Conservation (phyloP, 1,139 yeast genomes). For the Kodamaea ohmeri region DNA sequence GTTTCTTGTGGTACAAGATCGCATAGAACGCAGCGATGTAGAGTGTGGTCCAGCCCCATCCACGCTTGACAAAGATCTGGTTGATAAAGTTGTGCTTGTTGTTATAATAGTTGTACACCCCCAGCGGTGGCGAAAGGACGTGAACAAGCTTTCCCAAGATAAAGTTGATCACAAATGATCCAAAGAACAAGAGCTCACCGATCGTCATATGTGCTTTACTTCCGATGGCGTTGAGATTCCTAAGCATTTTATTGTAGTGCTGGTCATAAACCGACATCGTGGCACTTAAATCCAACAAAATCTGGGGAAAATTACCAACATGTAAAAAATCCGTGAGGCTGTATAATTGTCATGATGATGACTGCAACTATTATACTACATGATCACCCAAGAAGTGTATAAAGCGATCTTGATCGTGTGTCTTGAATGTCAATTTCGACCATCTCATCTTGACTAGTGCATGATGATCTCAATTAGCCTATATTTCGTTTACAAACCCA, state of each 20-base stretch:
- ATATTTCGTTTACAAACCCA: too few relatives aligned
- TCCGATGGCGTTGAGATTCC: constrained; percentile 10
- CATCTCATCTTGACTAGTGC: too few relatives aligned
- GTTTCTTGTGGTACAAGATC: constrained; percentile 7
- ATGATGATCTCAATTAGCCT: too few relatives aligned
- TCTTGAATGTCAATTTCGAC: too few relatives aligned
- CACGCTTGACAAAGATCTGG: constrained; percentile 72
- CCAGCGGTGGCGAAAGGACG: constrained; percentile 32
- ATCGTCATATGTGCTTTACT: constrained; percentile 15
- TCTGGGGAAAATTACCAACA: constrained; percentile 1
- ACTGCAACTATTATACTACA: too few relatives aligned
- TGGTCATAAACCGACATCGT: constrained; percentile 21
- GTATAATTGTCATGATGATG: too few relatives aligned
- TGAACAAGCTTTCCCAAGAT: constrained; percentile 35
- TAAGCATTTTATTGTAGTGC: constrained; percentile 16
- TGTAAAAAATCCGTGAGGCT: too few relatives aligned
- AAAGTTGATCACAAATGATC: constrained; percentile 34
- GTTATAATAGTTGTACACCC: constrained; percentile 55
- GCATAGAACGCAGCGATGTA: constrained; percentile 30
- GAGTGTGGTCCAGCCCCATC: constrained; percentile 89
- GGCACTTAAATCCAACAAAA: constrained; percentile 1
- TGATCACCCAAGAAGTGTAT: too few relatives aligned
- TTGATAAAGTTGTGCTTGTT: constrained; percentile 67
- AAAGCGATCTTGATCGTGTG: too few relatives aligned
- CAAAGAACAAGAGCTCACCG: constrained; percentile 26